Percentiles rank a stretch among this genome's conserved stretches.
Evolutionary conservation across 108 stramenopile species (phyloP).

Genomic region (Chaetoceros tenuissimus): DNA sequence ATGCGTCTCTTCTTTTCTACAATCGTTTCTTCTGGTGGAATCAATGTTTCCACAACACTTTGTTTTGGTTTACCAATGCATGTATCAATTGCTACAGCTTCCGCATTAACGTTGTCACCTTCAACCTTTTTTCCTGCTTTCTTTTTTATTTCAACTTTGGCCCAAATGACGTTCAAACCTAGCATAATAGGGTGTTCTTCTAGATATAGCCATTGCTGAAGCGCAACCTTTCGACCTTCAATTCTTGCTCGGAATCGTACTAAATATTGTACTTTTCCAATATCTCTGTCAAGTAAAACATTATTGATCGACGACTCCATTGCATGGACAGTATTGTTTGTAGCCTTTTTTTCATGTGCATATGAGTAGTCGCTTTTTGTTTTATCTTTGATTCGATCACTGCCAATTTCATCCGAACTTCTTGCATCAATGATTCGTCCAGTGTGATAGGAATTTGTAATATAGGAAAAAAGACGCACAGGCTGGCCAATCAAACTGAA

Average conservation of each 20-base stretch:
- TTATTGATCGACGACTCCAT: constrained; percentile 5
- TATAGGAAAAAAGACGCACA: constrained; percentile 20
- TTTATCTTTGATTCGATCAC: background rate
- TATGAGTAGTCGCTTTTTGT: background rate
- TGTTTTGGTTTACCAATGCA: background rate
- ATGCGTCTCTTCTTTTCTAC: background rate
- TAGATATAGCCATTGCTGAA: constrained; percentile 34
- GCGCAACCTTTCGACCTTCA: constrained; percentile 26
- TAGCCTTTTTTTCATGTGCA: background rate
- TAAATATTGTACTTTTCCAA: constrained; percentile 19
- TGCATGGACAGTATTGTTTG: constrained; percentile 18
- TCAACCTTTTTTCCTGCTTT: background rate
- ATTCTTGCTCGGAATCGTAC: constrained; percentile 24
- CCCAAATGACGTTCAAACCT: constrained; percentile 30
- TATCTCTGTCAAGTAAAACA: constrained; percentile 13
- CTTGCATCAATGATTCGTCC: constrained; percentile 24
- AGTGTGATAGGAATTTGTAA: constrained; percentile 32
- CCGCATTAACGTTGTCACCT: background rate
- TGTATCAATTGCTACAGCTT: background rate
- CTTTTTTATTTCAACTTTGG: constrained; percentile 6
- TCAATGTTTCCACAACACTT: background rate
- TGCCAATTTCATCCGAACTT: background rate
- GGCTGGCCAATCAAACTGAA: constrained; percentile 15
- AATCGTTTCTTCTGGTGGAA: background rate
- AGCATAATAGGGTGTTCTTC: constrained; percentile 27